These are phyloP conservation scores for Verticillium nubilum DNA, from an alignment of 2,329 filamentous ascomycete genomes.

Conservation along the genomic window DNA sequence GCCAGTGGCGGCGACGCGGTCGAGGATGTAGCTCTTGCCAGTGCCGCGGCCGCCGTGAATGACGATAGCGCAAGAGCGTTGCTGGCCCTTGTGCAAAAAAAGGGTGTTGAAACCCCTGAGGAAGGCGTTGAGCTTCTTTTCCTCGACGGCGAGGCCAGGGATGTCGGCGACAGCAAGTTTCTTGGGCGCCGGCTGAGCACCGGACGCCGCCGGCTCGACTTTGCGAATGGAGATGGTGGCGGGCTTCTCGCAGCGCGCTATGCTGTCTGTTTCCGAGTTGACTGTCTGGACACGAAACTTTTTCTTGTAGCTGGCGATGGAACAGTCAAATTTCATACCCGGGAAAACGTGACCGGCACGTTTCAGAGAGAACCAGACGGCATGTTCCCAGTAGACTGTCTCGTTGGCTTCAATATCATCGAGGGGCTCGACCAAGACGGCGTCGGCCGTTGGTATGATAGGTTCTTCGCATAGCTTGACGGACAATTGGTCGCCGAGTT, in stretches of 20 bases:
- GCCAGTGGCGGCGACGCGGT: conserved; percentile 58
- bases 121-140: conserved; percentile 61
- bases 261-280: conserved; percentile 37
- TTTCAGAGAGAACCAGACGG: conserved; percentile 9
- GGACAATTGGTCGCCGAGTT: conserved; percentile 59
- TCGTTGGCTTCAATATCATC: background rate
- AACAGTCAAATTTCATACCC: conserved; percentile 64
- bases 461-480: conserved; percentile 53
- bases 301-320: conserved; percentile 49
- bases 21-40: conserved; percentile 73
- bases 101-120: conserved; percentile 49
- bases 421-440: conserved; percentile 31
- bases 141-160: conserved; percentile 61
- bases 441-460: conserved; percentile 46
- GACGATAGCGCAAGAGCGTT: conserved; percentile 54
- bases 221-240: conserved; percentile 29
- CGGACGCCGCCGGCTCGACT: conserved; percentile 20
- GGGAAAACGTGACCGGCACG: conserved; percentile 64
- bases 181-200: conserved; percentile 10
- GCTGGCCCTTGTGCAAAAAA: conserved; percentile 22
- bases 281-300: conserved; percentile 57
- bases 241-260: conserved; percentile 37
- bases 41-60: conserved; percentile 80
- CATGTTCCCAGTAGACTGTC: background rate
- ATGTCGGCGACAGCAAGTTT: conserved; percentile 48